A percentile compares a stretch with the other conserved stretches of the same genome.
Conservation (phyloP, 1,284 basidiomycete genomes). For the Sporisorium iseilematis-ciliati region DNA sequence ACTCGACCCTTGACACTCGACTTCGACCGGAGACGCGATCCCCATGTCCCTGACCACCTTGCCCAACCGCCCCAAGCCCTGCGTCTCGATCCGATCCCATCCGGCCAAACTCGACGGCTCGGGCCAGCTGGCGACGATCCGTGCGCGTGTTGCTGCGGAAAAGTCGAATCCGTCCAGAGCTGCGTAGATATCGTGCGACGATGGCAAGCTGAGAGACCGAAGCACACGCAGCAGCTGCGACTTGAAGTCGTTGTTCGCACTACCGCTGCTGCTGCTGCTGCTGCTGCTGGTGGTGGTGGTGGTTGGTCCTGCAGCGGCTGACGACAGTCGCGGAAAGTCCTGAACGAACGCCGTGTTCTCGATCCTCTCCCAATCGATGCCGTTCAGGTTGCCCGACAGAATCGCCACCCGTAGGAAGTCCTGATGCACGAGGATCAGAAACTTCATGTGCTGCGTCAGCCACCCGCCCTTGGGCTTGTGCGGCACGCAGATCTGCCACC, state of each 20-base stretch:
- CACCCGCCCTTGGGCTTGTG: constrained; percentile 47
- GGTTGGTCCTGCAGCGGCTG: not conserved
- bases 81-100: constrained; percentile 58
- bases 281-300: too few species aligned
- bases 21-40: constrained; percentile 14
- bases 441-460: constrained; percentile 63
- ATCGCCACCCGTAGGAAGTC: constrained; percentile 56
- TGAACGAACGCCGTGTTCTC: constrained; percentile 66
- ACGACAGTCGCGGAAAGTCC: constrained; percentile 52
- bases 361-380: constrained; percentile 63
- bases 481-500: constrained; percentile 58
- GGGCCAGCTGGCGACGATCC: constrained; percentile 60
- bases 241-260: constrained; percentile 34
- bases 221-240: constrained; percentile 49
- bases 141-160: constrained; percentile 28
- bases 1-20: constrained; percentile 65
- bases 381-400: constrained; percentile 61
- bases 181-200: constrained; percentile 34
- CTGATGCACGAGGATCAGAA: constrained; percentile 57
- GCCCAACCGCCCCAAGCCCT: constrained; percentile 58
- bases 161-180: constrained; percentile 45
- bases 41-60: constrained; percentile 50
- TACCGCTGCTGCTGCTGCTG: not conserved
- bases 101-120: constrained; percentile 35
- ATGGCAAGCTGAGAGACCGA: constrained; percentile 51